These are phyloP conservation scores for Abrus precatorius DNA, from an alignment of 306 rosid species.

Conservation along the genomic window DNA sequence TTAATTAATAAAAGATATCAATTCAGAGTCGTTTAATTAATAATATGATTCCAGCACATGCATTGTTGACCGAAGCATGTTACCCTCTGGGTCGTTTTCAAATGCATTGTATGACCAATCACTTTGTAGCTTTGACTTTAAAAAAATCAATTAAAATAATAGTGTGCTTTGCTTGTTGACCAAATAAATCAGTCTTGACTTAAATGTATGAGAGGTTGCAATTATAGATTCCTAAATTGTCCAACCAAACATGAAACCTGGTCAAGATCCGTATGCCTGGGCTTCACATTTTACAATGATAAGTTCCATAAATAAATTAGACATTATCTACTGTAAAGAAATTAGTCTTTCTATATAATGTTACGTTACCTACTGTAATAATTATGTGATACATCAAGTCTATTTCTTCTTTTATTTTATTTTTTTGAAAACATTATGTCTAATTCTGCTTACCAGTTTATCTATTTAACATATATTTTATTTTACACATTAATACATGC, in stretches of 20 bases:
- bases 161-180: slow-evolving; percentile 62
- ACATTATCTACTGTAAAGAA: background rate
- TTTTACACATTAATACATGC: background rate
- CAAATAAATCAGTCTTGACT: slow-evolving; percentile 51
- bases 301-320: slow-evolving; percentile 31
- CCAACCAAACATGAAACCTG: slow-evolving; percentile 42
- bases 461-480: slow-evolving; percentile 5
- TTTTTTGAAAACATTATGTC: background rate
- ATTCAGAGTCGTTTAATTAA: slow-evolving; percentile 7
- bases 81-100: slow-evolving; percentile 54
- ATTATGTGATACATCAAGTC: background rate
- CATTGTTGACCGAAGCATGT: slow-evolving; percentile 80
- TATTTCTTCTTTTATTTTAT: background rate
- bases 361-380: slow-evolving; percentile 24
- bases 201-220: slow-evolving; percentile 29
- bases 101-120: slow-evolving; percentile 63
- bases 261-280: slow-evolving; percentile 61
- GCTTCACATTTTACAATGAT: slow-evolving; percentile 41
- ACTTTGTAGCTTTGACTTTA: slow-evolving; percentile 62
- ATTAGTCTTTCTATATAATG: slow-evolving; percentile 3
- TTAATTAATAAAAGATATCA: slow-evolving; percentile 38
- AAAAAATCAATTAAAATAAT: slow-evolving; percentile 38
- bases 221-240: slow-evolving; percentile 32
- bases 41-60: slow-evolving; percentile 64
- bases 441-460: background rate